Evolutionary conservation across 1,284 basidiomycete species (phyloP).

Genomic region (Rhizoctonia solani): DNA sequence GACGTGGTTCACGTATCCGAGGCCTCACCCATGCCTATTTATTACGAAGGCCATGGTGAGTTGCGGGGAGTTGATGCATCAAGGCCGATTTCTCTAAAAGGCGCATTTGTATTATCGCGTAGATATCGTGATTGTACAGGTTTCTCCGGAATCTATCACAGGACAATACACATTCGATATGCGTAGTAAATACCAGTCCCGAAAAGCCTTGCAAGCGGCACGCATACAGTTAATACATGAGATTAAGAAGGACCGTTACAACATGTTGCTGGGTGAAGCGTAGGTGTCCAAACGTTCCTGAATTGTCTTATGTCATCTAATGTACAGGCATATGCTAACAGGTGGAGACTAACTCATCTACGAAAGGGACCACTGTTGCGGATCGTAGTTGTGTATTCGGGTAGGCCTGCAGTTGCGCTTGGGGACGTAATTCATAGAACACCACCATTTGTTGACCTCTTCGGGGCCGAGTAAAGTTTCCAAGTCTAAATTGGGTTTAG

Average conservation of each 20-base stretch:
- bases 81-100: background rate
- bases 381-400: constrained; percentile 12
- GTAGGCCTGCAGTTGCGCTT: constrained; percentile 14
- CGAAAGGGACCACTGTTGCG: constrained; percentile 9
- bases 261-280: constrained; percentile 24
- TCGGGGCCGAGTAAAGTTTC: background rate
- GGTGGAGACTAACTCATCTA: constrained; percentile 24
- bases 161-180: constrained; percentile 16
- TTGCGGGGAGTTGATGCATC: background rate
- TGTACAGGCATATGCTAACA: background rate
- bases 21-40: constrained; percentile 14
- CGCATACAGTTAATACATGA: constrained; percentile 20
- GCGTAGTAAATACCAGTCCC: constrained; percentile 2
- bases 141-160: constrained; percentile 14
- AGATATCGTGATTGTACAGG: constrained; percentile 20
- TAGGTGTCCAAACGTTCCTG: background rate
- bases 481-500: background rate
- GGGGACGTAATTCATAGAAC: background rate
- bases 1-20: constrained; percentile 12
- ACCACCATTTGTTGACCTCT: constrained; percentile 9
- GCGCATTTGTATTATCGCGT: background rate
- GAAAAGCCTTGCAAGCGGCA: constrained; percentile 10
- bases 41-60: constrained; percentile 27
- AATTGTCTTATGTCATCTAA: no score
- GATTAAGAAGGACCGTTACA: constrained; percentile 23